phyloP scores from a whole-genome alignment of 2,329 filamentous ascomycete genomes.

The Arthrobotrys sinensis region DNA sequence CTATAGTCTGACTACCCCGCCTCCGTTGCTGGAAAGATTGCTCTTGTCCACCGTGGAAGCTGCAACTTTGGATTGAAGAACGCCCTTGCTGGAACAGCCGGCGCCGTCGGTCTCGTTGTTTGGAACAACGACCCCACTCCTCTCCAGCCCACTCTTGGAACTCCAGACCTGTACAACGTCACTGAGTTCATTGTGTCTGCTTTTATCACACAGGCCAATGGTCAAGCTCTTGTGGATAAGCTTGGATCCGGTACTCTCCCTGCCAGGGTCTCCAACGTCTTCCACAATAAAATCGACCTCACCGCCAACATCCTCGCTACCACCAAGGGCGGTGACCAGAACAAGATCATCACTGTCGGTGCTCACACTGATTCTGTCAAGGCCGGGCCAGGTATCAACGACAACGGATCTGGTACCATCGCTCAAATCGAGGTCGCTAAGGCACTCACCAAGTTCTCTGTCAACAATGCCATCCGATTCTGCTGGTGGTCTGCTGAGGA shows the following conservation, averaged over 20 bases:
- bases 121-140: slow-evolving; percentile 55
- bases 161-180: slow-evolving; percentile 67
- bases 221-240: slow-evolving; percentile 55
- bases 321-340: slow-evolving; percentile 73
- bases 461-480: slow-evolving; percentile 76
- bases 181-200: slow-evolving; percentile 60
- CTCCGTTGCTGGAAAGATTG: slow-evolving; percentile 72
- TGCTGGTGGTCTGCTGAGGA: slow-evolving; percentile 76
- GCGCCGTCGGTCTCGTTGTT: slow-evolving; percentile 70
- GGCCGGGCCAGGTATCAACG: slow-evolving; percentile 77
- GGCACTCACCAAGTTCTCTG: slow-evolving; percentile 73
- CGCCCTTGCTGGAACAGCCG: slow-evolving; percentile 72
- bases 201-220: slow-evolving; percentile 61
- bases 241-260: slow-evolving; percentile 62
- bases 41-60: slow-evolving; percentile 74
- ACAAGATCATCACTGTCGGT: slow-evolving; percentile 74
- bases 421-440: slow-evolving; percentile 75
- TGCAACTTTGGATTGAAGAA: slow-evolving; percentile 76
- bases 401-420: slow-evolving; percentile 76
- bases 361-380: slow-evolving; percentile 76
- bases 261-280: slow-evolving; percentile 68
- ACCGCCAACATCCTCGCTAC: slow-evolving; percentile 75
- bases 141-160: slow-evolving; percentile 65
- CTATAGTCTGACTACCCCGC: slow-evolving; percentile 71
- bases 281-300: slow-evolving; percentile 69